Evolutionary conservation across 768 basidiomycete genomes (phyloP).

Genomic region (Leucosporidium creatinivorum): DNA sequence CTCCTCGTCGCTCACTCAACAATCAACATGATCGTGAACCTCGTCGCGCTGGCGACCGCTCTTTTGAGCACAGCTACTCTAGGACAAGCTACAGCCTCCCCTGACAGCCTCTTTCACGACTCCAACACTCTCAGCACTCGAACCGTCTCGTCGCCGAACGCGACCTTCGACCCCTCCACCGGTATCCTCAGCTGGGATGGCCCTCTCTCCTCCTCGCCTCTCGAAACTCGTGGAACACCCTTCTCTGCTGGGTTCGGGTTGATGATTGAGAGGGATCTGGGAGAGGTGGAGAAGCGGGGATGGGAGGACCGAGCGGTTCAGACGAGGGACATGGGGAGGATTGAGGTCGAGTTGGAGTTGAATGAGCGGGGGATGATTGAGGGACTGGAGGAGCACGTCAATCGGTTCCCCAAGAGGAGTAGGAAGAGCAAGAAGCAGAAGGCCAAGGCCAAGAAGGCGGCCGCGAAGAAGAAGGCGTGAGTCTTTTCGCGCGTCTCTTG

Average conservation of each 20-base stretch:
- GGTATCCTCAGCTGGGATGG: neutral
- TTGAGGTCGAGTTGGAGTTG: neutral
- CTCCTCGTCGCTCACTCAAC: too few species aligned
- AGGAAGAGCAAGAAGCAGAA: neutral
- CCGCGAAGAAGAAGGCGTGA: neutral
- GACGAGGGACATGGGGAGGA: neutral
- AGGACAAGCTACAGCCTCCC: neutral
- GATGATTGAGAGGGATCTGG: slow-evolving; percentile 9
- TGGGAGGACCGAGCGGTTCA: neutral
- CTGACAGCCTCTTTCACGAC: neutral
- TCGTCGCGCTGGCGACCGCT: too few species aligned
- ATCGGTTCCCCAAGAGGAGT: neutral
- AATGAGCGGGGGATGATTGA: neutral
- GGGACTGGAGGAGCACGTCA: neutral
- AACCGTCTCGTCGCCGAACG: neutral
- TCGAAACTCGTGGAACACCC: too few species aligned
- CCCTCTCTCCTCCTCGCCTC: too few species aligned
- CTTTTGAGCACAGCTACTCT: too few species aligned
- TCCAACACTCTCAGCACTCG: neutral
- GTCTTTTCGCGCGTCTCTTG: too few species aligned
- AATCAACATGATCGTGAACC: too few species aligned
- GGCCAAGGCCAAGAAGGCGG: neutral
- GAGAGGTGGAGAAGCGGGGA: neutral
- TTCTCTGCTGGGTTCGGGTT: slow-evolving; percentile 1
- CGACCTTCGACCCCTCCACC: neutral